Conservation (phyloP, 768 basidiomycete genomes). For the Russula foetens region DNA sequence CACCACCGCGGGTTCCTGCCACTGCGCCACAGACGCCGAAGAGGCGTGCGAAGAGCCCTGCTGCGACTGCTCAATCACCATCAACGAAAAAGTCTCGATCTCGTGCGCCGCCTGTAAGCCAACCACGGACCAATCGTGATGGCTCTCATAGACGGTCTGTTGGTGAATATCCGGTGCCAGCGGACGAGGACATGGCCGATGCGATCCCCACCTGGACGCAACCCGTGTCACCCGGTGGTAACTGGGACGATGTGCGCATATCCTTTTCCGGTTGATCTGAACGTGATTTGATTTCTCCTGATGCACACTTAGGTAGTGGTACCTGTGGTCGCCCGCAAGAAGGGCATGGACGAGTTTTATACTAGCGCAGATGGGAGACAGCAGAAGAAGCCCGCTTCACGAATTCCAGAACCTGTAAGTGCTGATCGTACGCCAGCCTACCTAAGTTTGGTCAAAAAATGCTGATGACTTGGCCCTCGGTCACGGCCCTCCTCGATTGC, state of each 20-base stretch:
- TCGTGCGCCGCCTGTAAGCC: slow-evolving; percentile 30
- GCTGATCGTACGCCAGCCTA: neutral
- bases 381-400: slow-evolving; percentile 35
- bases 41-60: slow-evolving; percentile 41
- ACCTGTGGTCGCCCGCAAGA: slow-evolving; percentile 79
- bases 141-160: slow-evolving; percentile 46
- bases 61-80: slow-evolving; percentile 28
- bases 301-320: slow-evolving; percentile 53
- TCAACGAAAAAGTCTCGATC: slow-evolving; percentile 34
- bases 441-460: neutral
- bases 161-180: slow-evolving; percentile 60
- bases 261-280: slow-evolving; percentile 15
- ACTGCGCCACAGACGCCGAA: slow-evolving; percentile 26
- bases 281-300: neutral
- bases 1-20: slow-evolving; percentile 8
- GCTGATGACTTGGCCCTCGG: neutral
- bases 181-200: slow-evolving; percentile 50
- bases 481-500: neutral
- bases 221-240: slow-evolving; percentile 55
- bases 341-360: slow-evolving; percentile 65
- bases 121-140: slow-evolving; percentile 27
- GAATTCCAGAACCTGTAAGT: slow-evolving; percentile 51
- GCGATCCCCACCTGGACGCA: slow-evolving; percentile 83
- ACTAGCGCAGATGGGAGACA: slow-evolving; percentile 61
- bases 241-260: slow-evolving; percentile 73